Conservation (phyloP, 495 filamentous ascomycete genomes). For the Annulohypoxylon nitens region DNA sequence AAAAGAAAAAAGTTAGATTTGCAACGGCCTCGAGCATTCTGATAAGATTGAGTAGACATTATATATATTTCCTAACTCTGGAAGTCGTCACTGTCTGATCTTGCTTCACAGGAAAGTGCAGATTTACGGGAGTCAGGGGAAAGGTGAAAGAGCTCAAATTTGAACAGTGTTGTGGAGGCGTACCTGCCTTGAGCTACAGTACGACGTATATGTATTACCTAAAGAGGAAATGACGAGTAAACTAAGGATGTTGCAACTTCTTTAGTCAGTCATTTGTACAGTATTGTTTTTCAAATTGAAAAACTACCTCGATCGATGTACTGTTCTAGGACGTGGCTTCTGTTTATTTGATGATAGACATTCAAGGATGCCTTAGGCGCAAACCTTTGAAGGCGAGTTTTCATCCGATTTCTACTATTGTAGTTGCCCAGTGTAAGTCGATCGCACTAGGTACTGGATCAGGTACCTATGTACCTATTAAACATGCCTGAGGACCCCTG, state of each 20-base stretch:
- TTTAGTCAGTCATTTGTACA: not conserved
- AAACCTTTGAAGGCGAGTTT: too few species aligned
- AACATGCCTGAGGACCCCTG: constrained; percentile 27
- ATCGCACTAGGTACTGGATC: not conserved
- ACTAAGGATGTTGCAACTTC: not conserved
- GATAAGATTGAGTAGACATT: not conserved
- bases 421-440: too few species aligned
- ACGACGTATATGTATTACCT: not conserved
- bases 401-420: too few species aligned
- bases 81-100: not conserved
- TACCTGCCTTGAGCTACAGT: not conserved
- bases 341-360: not conserved
- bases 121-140: not conserved
- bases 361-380: not conserved
- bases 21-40: not conserved
- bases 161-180: not conserved
- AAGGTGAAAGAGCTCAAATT: not conserved
- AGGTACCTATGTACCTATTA: not conserved
- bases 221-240: not conserved
- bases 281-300: not conserved
- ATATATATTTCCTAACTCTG: not conserved
- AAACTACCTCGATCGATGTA: not conserved
- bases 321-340: not conserved
- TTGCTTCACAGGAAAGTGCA: not conserved
- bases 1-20: not conserved